These are phyloP conservation scores for Leucocoprinus sp. DNA, from an alignment of 768 basidiomycete genomes.

Conservation along the genomic window DNA sequence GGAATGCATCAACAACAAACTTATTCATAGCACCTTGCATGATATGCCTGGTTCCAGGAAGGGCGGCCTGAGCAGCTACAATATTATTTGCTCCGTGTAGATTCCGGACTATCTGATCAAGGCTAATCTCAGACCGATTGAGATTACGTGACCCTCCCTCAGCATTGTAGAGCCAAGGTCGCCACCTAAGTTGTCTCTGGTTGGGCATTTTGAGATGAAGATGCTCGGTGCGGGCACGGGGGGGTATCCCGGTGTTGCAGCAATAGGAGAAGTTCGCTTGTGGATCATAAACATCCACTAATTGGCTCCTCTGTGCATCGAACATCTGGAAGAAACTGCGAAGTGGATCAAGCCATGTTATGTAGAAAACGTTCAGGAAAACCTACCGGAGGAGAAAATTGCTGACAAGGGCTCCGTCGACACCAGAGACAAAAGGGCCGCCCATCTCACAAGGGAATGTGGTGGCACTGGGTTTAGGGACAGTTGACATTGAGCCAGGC, in stretches of 20 bases:
- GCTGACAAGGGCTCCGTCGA: slow-evolving; percentile 59
- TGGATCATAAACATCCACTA: slow-evolving; percentile 72
- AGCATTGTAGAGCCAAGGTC: slow-evolving; percentile 50
- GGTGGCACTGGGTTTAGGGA: slow-evolving; percentile 48
- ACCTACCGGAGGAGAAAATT: slow-evolving; percentile 73
- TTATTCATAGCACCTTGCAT: slow-evolving; percentile 28
- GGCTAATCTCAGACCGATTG: slow-evolving; percentile 50
- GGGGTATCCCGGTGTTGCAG: slow-evolving; percentile 74
- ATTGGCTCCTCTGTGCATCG: slow-evolving; percentile 62
- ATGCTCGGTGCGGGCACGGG: slow-evolving; percentile 67
- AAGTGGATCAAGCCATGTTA: slow-evolving; percentile 9
- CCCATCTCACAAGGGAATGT: slow-evolving; percentile 74
- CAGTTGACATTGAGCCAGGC: slow-evolving; percentile 36
- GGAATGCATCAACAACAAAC: slow-evolving; percentile 87
- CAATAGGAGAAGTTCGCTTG: slow-evolving; percentile 89
- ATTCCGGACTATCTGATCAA: slow-evolving; percentile 55
- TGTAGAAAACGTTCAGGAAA: neutral
- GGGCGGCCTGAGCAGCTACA: slow-evolving; percentile 45
- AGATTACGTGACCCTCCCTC: slow-evolving; percentile 69
- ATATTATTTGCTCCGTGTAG: slow-evolving; percentile 67
- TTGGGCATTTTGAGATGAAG: slow-evolving; percentile 69
- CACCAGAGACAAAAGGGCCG: slow-evolving; percentile 66
- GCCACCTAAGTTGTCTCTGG: slow-evolving; percentile 79
- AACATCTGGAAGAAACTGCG: slow-evolving; percentile 77
- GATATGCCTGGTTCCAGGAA: slow-evolving; percentile 82